phyloP scores from a whole-genome alignment of 352 stramenopile species.

The Globisporangium viniferum region DNA sequence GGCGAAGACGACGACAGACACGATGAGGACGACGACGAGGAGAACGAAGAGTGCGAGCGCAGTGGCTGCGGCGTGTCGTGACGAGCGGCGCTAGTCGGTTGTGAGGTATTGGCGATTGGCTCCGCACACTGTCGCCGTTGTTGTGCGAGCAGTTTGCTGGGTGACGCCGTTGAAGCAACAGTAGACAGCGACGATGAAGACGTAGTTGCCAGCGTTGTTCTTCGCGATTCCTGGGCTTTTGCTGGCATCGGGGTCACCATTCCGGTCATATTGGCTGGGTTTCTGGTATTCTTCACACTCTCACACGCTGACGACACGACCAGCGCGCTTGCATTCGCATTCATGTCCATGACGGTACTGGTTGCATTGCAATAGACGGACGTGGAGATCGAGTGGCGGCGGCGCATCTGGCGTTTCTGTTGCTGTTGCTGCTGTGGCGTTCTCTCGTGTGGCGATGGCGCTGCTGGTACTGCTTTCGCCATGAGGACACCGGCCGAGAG shows the following conservation, averaged over 20 bases:
- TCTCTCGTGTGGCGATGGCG: background rate
- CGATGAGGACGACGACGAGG: background rate
- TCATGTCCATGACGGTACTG: background rate
- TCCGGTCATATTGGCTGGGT: background rate
- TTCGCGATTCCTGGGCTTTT: background rate
- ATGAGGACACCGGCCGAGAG: conserved; percentile 2
- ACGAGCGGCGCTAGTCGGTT: background rate
- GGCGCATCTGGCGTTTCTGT: conserved; percentile 4
- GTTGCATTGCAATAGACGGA: background rate
- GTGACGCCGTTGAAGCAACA: background rate
- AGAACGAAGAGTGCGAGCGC: background rate
- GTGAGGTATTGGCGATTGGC: background rate
- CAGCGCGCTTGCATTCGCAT: background rate
- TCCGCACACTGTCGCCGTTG: background rate
- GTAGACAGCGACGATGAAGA: background rate
- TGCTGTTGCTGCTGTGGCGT: conserved; percentile 15
- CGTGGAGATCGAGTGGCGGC: conserved; percentile 12
- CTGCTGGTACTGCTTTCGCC: background rate
- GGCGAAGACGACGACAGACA: conserved; percentile 1
- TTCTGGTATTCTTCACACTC: background rate
- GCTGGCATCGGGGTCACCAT: conserved; percentile 7
- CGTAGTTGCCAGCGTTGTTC: background rate
- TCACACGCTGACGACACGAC: background rate
- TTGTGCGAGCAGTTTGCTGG: background rate
- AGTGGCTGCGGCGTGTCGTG: background rate